Base-by-base conservation (phyloP, 805 yeast genomes). In the Zygosaccharomyces siamensis region DNA sequence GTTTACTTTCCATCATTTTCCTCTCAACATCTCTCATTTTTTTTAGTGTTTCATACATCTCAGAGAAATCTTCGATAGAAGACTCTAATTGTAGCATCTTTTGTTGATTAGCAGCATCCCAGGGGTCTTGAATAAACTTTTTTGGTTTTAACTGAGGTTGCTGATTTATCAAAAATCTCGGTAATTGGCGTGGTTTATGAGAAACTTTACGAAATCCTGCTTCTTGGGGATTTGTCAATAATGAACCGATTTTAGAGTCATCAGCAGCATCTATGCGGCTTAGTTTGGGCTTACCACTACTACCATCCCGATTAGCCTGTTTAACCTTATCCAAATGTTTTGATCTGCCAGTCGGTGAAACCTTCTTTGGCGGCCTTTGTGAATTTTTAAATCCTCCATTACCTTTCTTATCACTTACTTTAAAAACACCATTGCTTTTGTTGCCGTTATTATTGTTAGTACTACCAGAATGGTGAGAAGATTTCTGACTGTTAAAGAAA, bases 61-160 rank as follows among this genome's bases (percentile, higher is more conserved):
- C 78, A 50, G 87, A 89, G 14, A 78, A 70, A 61, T 89, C 95
- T 2, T 73, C 71, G 0, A 79, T 73, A 5, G 58, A 45, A 10
- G 56, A 62, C 56, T 84, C 92, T 61, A 83, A 63, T 14, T 68
- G 62, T 2, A 66, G 55, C 83, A 89, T 77, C 50, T 70, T 72
- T 28, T 68, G 66, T 61, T 90, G 97, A 62, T 89, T 90, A n/a
- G 72, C 64, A 27, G 66, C 64, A 59, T 90, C 97, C 96, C 96
- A 90, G 2, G 70, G 71, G 61, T 79, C 79, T 47, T 63, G 70
- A 1, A 39, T 37, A 18, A 64, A 62, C 5, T 49, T 51, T 33
- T 51, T 62, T n/a, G 62, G 63, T 26, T 59, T 57, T 23, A 71
- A 51, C 21, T 64, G 63, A 7, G 75, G 72, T 35, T 67, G 58